Evolutionary conservation across 75 land plant genomes (phyloP).

Genomic region (Pseudotsuga menziesii): DNA sequence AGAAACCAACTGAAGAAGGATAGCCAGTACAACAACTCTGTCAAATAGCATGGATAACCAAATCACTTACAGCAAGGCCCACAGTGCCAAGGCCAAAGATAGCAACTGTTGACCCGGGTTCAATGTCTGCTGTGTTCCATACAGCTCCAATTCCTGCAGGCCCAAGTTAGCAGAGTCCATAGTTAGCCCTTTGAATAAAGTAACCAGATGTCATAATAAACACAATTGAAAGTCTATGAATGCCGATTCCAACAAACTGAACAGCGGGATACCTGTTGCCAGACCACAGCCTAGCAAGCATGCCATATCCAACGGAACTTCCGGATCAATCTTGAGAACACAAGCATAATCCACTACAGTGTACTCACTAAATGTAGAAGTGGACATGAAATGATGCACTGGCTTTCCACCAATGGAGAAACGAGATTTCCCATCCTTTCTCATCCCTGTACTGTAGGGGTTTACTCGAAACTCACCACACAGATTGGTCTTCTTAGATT

Average conservation of each 20-base stretch:
- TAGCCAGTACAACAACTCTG: too few relatives aligned
- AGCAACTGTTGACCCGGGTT: conserved; percentile 68
- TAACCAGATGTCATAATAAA: not conserved
- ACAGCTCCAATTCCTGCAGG: conserved; percentile 75
- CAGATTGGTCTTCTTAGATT: conserved; percentile 51
- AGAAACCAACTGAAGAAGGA: not conserved
- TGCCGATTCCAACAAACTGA: not conserved
- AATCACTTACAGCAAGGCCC: conserved; percentile 63
- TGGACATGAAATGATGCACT: conserved; percentile 57
- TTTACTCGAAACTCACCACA: conserved; percentile 45
- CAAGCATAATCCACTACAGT: conserved; percentile 77
- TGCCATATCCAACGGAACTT: conserved; percentile 54
- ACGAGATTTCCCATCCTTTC: conserved; percentile 37
- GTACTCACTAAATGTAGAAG: conserved; percentile 88
- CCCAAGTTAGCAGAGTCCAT: not conserved
- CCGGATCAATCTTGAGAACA: conserved; percentile 57
- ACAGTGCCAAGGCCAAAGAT: conserved; percentile 86
- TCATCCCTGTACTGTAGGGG: conserved; percentile 40
- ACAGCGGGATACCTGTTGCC: conserved; percentile 52
- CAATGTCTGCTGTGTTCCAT: conserved; percentile 73
- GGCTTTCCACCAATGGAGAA: conserved; percentile 36
- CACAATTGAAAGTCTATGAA: not conserved
- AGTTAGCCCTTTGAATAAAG: not conserved
- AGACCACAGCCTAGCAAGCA: conserved; percentile 73
- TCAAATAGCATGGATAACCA: not conserved